These are phyloP conservation scores for Phytophthora melonis DNA, from an alignment of 352 stramenopile species.

Conservation along the genomic window DNA sequence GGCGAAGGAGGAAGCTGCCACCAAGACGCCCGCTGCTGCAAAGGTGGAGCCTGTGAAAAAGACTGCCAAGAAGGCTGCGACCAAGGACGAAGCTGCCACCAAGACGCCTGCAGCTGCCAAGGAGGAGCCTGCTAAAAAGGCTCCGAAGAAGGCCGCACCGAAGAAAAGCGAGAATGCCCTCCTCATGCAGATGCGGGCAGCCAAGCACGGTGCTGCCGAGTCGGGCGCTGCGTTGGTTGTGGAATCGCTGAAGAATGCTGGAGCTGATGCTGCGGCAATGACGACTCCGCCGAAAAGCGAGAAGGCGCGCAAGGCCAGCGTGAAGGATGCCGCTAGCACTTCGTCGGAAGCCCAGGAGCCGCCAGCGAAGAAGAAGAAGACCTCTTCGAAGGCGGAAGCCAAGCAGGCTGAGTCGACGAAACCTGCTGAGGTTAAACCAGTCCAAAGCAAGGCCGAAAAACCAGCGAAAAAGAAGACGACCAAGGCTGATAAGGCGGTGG, in stretches of 20 bases:
- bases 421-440: slow-evolving; percentile 2
- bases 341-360: slow-evolving; percentile 21
- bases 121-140: slow-evolving; percentile 16
- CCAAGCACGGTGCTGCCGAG: slow-evolving; percentile 32
- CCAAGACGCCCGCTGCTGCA: neutral
- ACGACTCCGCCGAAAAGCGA: slow-evolving; percentile 28
- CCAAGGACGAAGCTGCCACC: slow-evolving; percentile 18
- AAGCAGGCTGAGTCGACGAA: slow-evolving; percentile 7
- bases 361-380: slow-evolving; percentile 43
- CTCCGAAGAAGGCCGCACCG: slow-evolving; percentile 24
- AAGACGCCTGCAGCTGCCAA: slow-evolving; percentile 14
- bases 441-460: slow-evolving; percentile 8
- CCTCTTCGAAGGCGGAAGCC: slow-evolving; percentile 13
- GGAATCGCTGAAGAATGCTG: slow-evolving; percentile 24
- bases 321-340: slow-evolving; percentile 18
- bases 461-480: slow-evolving; percentile 27
- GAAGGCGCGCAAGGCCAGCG: slow-evolving; percentile 31
- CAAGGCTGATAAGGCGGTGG: neutral
- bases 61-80: neutral
- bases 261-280: neutral
- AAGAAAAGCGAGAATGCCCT: slow-evolving; percentile 48
- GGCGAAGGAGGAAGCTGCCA: neutral
- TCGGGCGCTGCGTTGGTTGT: slow-evolving; percentile 36
- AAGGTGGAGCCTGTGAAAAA: neutral
- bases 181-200: slow-evolving; percentile 43